Percentiles rank a stretch among this genome's conserved stretches.
Evolutionary conservation across 2,329 filamentous ascomycete species (phyloP).

Genomic region (Fusarium sp.): DNA sequence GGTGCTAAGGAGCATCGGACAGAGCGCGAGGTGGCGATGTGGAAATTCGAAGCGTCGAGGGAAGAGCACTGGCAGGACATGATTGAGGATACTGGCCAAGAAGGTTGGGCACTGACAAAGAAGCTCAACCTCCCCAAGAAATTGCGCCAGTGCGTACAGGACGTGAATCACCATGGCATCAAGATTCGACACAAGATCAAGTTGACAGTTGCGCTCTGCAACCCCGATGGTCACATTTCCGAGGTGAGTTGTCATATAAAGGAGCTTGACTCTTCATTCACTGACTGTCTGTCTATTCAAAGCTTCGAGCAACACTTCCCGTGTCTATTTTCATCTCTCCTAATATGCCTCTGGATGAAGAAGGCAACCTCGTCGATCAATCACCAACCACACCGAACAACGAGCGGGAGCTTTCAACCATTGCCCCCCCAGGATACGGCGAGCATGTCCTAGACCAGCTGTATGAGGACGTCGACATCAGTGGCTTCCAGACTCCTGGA

Average conservation of each 20-base stretch:
- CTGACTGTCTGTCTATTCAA: constrained; percentile 14
- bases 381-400: constrained; percentile 55
- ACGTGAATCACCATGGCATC: constrained; percentile 87
- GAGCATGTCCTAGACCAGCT: constrained; percentile 89
- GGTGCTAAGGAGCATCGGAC: constrained; percentile 67
- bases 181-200: constrained; percentile 94
- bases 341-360: constrained; percentile 86
- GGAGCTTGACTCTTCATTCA: background rate
- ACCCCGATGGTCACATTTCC: constrained; percentile 93
- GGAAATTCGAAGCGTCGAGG: constrained; percentile 63
- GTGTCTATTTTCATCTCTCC: constrained; percentile 96
- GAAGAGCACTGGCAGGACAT: constrained; percentile 74
- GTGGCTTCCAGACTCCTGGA: constrained; percentile 81
- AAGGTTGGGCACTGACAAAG: constrained; percentile 70
- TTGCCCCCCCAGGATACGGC: constrained; percentile 92
- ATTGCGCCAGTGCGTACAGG: constrained; percentile 85
- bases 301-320: constrained; percentile 88
- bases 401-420: constrained; percentile 65
- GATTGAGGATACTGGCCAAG: constrained; percentile 72
- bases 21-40: constrained; percentile 69
- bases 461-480: constrained; percentile 85
- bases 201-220: constrained; percentile 88
- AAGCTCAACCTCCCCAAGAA: constrained; percentile 79
- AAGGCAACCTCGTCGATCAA: constrained; percentile 78
- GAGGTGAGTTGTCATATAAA: constrained; percentile 65